Conservation (phyloP, 805 yeast species). For the Groenewaldozyma salmanticensis region DNA sequence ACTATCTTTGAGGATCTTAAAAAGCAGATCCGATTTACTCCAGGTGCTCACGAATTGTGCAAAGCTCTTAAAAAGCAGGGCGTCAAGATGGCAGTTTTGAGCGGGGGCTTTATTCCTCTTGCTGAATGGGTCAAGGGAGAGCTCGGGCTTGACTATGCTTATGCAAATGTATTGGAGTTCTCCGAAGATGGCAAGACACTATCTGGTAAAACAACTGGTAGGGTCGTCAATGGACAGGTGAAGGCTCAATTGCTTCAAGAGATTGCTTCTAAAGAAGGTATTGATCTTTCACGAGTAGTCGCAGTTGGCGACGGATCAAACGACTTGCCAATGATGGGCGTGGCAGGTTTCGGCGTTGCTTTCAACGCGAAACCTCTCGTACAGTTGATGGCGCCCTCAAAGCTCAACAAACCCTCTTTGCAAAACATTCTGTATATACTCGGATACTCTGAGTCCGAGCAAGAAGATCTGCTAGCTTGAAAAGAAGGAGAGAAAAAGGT, state of each 20-base stretch:
- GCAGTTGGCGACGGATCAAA: slow-evolving; percentile 98
- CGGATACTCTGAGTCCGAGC: slow-evolving; percentile 36
- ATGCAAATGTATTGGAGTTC: slow-evolving; percentile 56
- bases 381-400: slow-evolving; percentile 71
- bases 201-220: slow-evolving; percentile 71
- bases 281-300: slow-evolving; percentile 38
- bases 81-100: slow-evolving; percentile 70
- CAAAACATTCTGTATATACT: slow-evolving; percentile 70
- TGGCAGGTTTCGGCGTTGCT: slow-evolving; percentile 90
- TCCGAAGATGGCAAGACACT: slow-evolving; percentile 37
- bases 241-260: slow-evolving; percentile 66
- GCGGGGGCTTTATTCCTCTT: slow-evolving; percentile 91
- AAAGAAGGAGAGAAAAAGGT: too few species aligned
- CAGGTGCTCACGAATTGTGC: slow-evolving; percentile 72
- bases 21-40: slow-evolving; percentile 60
- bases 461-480: slow-evolving; percentile 7
- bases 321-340: slow-evolving; percentile 84
- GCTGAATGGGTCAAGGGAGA: slow-evolving; percentile 64
- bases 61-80: slow-evolving; percentile 51
- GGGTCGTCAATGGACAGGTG: slow-evolving; percentile 73
- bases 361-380: slow-evolving; percentile 97
- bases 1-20: slow-evolving; percentile 73
- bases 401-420: slow-evolving; percentile 65
- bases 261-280: slow-evolving; percentile 25
- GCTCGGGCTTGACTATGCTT: slow-evolving; percentile 75